phyloP scores from a whole-genome alignment of 2,329 filamentous ascomycete genomes.

The Penicillium decumbens region DNA sequence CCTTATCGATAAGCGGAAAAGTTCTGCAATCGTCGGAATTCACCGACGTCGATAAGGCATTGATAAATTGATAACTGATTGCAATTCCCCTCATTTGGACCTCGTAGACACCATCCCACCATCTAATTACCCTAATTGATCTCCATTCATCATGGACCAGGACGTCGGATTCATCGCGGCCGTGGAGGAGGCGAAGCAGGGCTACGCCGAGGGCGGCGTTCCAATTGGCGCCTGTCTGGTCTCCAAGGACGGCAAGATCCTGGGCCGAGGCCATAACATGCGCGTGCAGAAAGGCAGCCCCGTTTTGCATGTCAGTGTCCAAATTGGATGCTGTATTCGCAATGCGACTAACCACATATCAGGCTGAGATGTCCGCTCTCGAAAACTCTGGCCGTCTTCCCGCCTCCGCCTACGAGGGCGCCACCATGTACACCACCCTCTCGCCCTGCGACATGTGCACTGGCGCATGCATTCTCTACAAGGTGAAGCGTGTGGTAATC shows the following conservation, averaged over 20 bases:
- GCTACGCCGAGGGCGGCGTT: constrained; percentile 55
- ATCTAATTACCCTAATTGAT: background rate
- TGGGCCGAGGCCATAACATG: constrained; percentile 71
- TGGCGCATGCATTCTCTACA: constrained; percentile 71
- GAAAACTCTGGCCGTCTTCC: constrained; percentile 69
- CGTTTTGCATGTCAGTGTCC: constrained; percentile 61
- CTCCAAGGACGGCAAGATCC: constrained; percentile 63
- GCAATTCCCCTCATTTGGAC: background rate
- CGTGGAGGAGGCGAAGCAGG: constrained; percentile 54
- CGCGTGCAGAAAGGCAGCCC: constrained; percentile 67
- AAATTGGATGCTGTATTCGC: background rate
- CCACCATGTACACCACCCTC: constrained; percentile 79
- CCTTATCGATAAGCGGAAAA: constrained; percentile 30
- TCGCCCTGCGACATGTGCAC: constrained; percentile 81
- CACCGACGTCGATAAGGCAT: constrained; percentile 13
- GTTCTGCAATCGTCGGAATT: constrained; percentile 15
- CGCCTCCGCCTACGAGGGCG: constrained; percentile 62
- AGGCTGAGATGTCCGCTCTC: constrained; percentile 74
- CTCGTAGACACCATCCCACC: background rate
- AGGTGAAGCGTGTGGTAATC: constrained; percentile 67
- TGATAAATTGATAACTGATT: background rate
- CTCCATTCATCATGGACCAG: constrained; percentile 30
- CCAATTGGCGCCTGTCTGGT: constrained; percentile 60
- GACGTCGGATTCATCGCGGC: constrained; percentile 55
- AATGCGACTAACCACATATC: background rate